These are phyloP conservation scores for Lotus japonicus DNA, from an alignment of 306 rosid species.

Conservation along the genomic window DNA sequence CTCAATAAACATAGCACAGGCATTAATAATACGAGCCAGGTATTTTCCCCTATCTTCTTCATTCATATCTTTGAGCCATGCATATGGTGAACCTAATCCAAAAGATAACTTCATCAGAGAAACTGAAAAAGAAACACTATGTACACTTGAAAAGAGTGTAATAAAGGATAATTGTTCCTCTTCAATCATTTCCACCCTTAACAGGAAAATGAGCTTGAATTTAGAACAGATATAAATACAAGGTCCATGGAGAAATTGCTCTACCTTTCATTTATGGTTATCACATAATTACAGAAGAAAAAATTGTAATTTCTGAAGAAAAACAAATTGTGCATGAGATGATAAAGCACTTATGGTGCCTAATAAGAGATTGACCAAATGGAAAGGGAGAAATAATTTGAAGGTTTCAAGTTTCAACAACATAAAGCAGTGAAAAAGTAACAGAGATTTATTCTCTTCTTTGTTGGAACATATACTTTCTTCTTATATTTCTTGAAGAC, in stretches of 20 bases:
- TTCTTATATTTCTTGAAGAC: not conserved
- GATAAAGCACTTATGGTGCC: not conserved
- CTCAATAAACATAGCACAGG: constrained; percentile 48
- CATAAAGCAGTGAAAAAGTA: not conserved
- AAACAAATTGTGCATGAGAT: not conserved
- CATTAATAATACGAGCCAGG: constrained; percentile 32
- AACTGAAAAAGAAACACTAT: constrained; percentile 9
- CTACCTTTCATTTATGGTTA: not conserved
- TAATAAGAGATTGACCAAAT: not conserved
- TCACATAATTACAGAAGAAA: not conserved
- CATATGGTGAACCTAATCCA: constrained; percentile 34
- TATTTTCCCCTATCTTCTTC: constrained; percentile 43
- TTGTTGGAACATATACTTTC: not conserved
- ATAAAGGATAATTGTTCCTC: constrained; percentile 1
- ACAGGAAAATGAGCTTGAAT: not conserved
- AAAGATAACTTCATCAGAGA: not conserved
- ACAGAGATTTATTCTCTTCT: not conserved
- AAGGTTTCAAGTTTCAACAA: not conserved
- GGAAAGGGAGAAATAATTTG: not conserved
- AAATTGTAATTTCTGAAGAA: not conserved
- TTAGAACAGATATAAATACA: not conserved
- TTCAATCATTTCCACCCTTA: not conserved
- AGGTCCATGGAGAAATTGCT: not conserved
- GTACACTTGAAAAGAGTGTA: not conserved
- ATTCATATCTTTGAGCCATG: constrained; percentile 36